Evolutionary conservation across 1,284 basidiomycete species (phyloP).

Genomic region (Somion occarium): DNA sequence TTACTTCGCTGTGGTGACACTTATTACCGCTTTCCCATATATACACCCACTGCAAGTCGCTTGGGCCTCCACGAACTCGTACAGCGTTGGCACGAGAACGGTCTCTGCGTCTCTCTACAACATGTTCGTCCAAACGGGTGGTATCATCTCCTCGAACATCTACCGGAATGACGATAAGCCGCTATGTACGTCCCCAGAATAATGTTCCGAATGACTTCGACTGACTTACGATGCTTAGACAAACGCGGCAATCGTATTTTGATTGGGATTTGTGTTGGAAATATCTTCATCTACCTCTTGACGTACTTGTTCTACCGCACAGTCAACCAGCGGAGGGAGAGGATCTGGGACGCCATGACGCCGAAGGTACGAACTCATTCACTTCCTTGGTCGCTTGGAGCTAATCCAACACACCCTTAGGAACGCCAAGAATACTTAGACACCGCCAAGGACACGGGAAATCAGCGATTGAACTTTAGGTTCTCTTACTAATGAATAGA

Average conservation of each 20-base stretch:
- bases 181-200: slow-evolving; percentile 37
- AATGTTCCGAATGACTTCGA: neutral
- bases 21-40: slow-evolving; percentile 50
- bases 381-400: too few species aligned
- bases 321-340: slow-evolving; percentile 47
- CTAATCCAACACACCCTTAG: slow-evolving; percentile 24
- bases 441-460: slow-evolving; percentile 54
- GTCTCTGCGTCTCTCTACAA: slow-evolving; percentile 56
- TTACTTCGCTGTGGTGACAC: slow-evolving; percentile 50
- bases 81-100: slow-evolving; percentile 52
- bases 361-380: slow-evolving; percentile 34
- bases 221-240: slow-evolving; percentile 24
- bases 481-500: slow-evolving; percentile 42
- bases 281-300: slow-evolving; percentile 43
- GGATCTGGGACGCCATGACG: slow-evolving; percentile 48
- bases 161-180: slow-evolving; percentile 33
- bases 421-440: slow-evolving; percentile 51
- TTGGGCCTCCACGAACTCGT: slow-evolving; percentile 60
- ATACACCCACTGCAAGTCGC: slow-evolving; percentile 47
- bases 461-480: slow-evolving; percentile 52
- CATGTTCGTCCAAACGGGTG: slow-evolving; percentile 58
- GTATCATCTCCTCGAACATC: slow-evolving; percentile 38
- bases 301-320: slow-evolving; percentile 52
- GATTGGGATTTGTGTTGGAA: slow-evolving; percentile 31
- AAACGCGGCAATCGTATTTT: slow-evolving; percentile 34